These are phyloP conservation scores for Phytophthora sansomeana DNA, from an alignment of 352 stramenopile species.

Conservation along the genomic window DNA sequence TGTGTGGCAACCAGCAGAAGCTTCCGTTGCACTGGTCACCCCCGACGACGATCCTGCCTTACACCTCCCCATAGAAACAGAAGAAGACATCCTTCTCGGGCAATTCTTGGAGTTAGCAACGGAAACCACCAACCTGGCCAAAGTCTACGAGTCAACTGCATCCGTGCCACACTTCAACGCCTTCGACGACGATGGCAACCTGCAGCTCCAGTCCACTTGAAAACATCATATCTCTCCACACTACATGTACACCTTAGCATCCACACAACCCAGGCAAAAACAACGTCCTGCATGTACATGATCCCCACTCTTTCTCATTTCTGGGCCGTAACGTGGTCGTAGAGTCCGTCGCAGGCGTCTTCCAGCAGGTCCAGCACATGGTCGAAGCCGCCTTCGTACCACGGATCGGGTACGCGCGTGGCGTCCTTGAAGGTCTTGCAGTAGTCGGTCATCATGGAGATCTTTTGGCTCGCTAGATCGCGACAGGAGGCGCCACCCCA, in stretches of 20 bases:
- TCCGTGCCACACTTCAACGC: constrained; percentile 35
- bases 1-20: constrained; percentile 4
- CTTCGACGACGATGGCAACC: constrained; percentile 41
- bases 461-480: constrained; percentile 66
- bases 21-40: constrained; percentile 24
- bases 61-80: constrained; percentile 11
- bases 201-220: constrained; percentile 27
- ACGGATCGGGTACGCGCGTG: constrained; percentile 80
- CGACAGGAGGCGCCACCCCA: constrained; percentile 76
- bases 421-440: constrained; percentile 73
- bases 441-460: constrained; percentile 87
- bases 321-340: constrained; percentile 51
- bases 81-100: constrained; percentile 14
- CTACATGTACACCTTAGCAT: constrained; percentile 5
- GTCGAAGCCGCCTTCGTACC: constrained; percentile 92
- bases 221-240: background rate
- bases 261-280: constrained; percentile 1
- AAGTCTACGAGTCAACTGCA: constrained; percentile 15
- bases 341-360: constrained; percentile 86
- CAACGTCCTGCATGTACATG: constrained; percentile 5
- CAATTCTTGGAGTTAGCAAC: constrained; percentile 7
- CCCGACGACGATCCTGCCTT: constrained; percentile 29
- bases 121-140: constrained; percentile 7
- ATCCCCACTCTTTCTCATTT: constrained; percentile 9
- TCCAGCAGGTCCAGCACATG: constrained; percentile 90